A percentile compares a stretch with the other conserved stretches of the same genome.
Conservation (phyloP, 1,284 basidiomycete species). For the Tylopilus sp. region DNA sequence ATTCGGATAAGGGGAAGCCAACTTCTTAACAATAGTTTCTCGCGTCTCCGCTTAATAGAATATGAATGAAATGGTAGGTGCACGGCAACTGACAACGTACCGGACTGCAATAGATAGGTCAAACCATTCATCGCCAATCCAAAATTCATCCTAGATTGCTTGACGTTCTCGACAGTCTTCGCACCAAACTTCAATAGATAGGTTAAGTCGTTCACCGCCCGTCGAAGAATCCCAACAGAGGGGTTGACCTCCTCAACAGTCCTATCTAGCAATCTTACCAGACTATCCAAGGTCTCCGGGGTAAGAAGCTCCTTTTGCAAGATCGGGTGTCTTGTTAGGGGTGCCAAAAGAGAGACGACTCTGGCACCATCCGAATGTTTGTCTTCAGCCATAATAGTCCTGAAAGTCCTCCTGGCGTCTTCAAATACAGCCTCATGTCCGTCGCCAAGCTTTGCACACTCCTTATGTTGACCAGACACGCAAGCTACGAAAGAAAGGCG, state of each 20-base stretch:
- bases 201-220: conserved; percentile 30
- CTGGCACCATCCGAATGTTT: conserved; percentile 28
- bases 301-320: conserved; percentile 27
- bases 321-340: conserved; percentile 23
- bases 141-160: no score
- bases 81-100: conserved; percentile 17
- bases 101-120: conserved; percentile 26
- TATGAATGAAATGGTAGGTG: conserved; percentile 4
- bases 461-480: neutral
- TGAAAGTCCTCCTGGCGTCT: conserved; percentile 16
- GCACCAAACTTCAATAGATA: no score
- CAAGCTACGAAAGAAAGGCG: conserved; percentile 16
- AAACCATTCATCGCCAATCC: no score
- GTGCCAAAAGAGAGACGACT: conserved; percentile 34
- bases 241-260: neutral
- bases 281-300: conserved; percentile 19
- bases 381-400: conserved; percentile 13
- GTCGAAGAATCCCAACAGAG: conserved; percentile 17
- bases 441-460: neutral
- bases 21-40: conserved; percentile 7
- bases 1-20: neutral
- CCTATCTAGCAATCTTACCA: conserved; percentile 26
- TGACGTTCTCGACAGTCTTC: no score
- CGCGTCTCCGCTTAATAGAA: conserved; percentile 23
- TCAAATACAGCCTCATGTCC: conserved; percentile 11